Evolutionary conservation across 805 yeast species (phyloP).

Genomic region (Debaryomyces prosopidis): DNA sequence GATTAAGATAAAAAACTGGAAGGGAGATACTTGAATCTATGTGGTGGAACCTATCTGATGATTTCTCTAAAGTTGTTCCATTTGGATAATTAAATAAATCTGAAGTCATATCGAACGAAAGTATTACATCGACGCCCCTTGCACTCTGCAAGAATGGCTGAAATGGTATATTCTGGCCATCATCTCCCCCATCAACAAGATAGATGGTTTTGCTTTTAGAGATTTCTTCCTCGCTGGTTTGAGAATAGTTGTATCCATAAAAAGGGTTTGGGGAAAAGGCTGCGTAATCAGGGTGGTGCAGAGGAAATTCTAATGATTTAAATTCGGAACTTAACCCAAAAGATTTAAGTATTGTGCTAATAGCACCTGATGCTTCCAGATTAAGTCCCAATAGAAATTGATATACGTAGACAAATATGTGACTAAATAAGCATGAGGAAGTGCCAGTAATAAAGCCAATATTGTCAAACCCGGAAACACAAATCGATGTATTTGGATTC

Average conservation of each 20-base stretch:
- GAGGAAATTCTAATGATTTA: conserved; percentile 24
- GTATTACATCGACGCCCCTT: conserved; percentile 37
- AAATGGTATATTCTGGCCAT: conserved; percentile 49
- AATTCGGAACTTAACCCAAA: conserved; percentile 44
- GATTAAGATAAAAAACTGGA: conserved; percentile 13
- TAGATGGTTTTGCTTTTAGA: conserved; percentile 22
- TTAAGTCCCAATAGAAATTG: conserved; percentile 32
- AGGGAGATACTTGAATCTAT: conserved; percentile 3
- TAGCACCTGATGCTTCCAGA: conserved; percentile 30
- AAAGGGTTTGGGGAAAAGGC: conserved; percentile 65
- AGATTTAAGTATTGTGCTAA: conserved; percentile 37
- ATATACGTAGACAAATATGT: conserved; percentile 51
- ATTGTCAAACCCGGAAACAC: conserved; percentile 57
- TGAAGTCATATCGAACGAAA: conserved; percentile 49
- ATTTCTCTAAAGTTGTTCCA: conserved; percentile 50
- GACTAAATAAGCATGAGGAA: conserved; percentile 63
- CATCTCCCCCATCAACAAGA: conserved; percentile 51
- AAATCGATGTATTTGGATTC: conserved; percentile 28
- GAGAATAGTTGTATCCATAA: conserved; percentile 22
- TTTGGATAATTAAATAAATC: conserved; percentile 58
- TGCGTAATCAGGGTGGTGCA: conserved; percentile 57
- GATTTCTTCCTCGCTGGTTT: conserved; percentile 3
- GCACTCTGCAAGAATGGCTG: conserved; percentile 40
- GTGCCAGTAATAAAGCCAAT: conserved; percentile 62
- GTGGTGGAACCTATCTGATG: conserved; percentile 34